A percentile compares a stretch with the other conserved stretches of the same genome.
phyloP scores from a whole-genome alignment of 2,329 filamentous ascomycete genomes.

The Amauroascus niger region DNA sequence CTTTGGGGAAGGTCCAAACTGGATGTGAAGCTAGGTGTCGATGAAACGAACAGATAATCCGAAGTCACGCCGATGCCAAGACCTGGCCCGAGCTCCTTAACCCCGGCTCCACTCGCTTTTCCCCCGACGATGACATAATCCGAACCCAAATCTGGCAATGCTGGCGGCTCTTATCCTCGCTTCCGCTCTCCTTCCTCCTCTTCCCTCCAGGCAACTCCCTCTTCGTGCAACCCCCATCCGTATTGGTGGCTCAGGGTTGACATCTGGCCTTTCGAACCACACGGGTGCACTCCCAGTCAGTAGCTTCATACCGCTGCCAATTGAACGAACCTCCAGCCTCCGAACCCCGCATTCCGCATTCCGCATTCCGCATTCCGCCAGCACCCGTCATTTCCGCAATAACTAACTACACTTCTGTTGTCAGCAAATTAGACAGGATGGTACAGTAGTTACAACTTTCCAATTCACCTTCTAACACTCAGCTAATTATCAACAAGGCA shows the following conservation, averaged over 20 bases:
- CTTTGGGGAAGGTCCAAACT: too few relatives aligned
- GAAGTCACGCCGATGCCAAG: constrained; percentile 1
- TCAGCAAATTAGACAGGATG: neutral
- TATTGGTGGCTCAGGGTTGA: neutral
- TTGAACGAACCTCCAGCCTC: neutral
- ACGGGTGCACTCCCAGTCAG: neutral
- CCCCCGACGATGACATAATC: constrained; percentile 4
- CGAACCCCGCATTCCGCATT: neutral
- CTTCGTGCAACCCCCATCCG: neutral
- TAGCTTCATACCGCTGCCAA: neutral
- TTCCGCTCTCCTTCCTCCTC: neutral
- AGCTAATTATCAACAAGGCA: neutral
- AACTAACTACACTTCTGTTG: neutral
- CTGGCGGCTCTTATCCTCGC: too few relatives aligned
- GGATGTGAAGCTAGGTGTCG: neutral
- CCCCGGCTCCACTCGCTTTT: neutral
- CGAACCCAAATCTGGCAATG: neutral
- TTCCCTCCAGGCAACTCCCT: neutral
- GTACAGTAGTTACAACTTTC: neutral
- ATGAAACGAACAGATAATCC: constrained; percentile 8
- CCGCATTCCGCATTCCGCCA: neutral
- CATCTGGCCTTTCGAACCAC: neutral
- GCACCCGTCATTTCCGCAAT: neutral
- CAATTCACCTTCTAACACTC: constrained; percentile 6
- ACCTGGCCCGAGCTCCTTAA: constrained; percentile 2